These are phyloP conservation scores for Drechslera avenae DNA, from an alignment of 2,329 filamentous ascomycete species.

Conservation along the genomic window DNA sequence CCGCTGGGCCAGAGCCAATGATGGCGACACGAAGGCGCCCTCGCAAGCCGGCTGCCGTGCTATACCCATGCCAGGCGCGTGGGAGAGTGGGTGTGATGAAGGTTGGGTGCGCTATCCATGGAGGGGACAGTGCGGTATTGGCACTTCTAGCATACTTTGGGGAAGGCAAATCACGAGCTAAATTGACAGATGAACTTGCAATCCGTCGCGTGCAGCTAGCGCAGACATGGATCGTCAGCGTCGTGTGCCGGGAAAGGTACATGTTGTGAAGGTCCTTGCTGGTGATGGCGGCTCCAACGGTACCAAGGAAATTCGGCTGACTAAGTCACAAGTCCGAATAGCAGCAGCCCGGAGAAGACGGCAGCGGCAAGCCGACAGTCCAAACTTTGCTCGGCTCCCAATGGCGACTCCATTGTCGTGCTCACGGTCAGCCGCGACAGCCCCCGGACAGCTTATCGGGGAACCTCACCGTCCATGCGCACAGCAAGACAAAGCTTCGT, in stretches of 20 bases:
- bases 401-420: too few relatives aligned
- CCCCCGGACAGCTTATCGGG: too few relatives aligned
- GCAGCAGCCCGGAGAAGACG: too few relatives aligned
- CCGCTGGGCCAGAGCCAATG: conserved; percentile 90
- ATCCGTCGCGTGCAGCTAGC: conserved; percentile 33
- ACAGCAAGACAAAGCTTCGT: conserved; percentile 3
- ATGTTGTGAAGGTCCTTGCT: conserved; percentile 28
- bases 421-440: too few relatives aligned
- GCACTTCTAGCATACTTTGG: conserved; percentile 6
- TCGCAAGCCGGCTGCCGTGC: conserved; percentile 21
- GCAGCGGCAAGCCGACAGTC: too few relatives aligned
- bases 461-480: not conserved
- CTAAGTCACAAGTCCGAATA: conserved; percentile 16
- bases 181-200: conserved; percentile 2
- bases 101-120: conserved; percentile 11
- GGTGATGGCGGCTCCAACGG: conserved; percentile 13
- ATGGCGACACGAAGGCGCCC: conserved; percentile 78
- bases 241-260: conserved; percentile 23
- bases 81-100: not conserved
- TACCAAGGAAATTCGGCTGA: conserved; percentile 16
- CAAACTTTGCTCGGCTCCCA: too few relatives aligned
- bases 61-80: conserved; percentile 29
- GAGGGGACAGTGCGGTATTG: conserved; percentile 8
- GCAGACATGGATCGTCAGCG: conserved; percentile 30
- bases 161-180: not conserved